phyloP scores from a whole-genome alignment of 306 rosid genomes.

The Begonia peltatifolia region DNA sequence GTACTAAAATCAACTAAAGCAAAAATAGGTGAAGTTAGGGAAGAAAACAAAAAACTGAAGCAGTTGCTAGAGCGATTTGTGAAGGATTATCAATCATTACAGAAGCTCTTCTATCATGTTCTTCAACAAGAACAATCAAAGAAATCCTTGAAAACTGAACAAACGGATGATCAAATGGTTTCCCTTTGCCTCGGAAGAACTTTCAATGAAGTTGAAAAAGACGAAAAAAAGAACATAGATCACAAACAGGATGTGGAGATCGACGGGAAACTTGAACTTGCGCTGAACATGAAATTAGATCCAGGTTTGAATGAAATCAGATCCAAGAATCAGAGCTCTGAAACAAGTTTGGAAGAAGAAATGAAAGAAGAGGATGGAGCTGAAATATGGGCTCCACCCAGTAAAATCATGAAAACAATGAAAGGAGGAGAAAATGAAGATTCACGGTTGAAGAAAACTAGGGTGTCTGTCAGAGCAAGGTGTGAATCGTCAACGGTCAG shows the following conservation, averaged over 20 bases:
- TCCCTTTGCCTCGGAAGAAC: slow-evolving; percentile 47
- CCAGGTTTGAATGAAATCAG: slow-evolving; percentile 2
- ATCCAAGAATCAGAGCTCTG: slow-evolving; percentile 5
- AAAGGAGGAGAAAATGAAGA: slow-evolving; percentile 20
- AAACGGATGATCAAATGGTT: slow-evolving; percentile 19
- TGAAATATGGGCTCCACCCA: slow-evolving; percentile 27
- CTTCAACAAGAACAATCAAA: slow-evolving; percentile 17
- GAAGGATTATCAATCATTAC: slow-evolving; percentile 27
- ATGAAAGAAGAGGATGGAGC: slow-evolving; percentile 15
- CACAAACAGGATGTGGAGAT: slow-evolving; percentile 6
- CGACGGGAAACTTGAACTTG: slow-evolving; percentile 30
- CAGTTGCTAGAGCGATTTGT: slow-evolving; percentile 7
- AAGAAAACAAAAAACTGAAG: slow-evolving; percentile 37
- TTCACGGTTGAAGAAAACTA: slow-evolving; percentile 38
- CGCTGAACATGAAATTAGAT: slow-evolving; percentile 22
- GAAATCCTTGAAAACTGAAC: slow-evolving; percentile 13
- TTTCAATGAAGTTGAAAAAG: slow-evolving; percentile 4
- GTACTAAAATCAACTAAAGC: slow-evolving; percentile 20
- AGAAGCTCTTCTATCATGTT: slow-evolving; percentile 17
- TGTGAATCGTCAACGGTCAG: slow-evolving; percentile 50
- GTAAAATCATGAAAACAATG: slow-evolving; percentile 21
- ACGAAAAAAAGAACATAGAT: slow-evolving; percentile 7
- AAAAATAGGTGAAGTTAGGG: slow-evolving; percentile 24
- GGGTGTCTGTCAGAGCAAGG: slow-evolving; percentile 58
- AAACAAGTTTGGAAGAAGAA: slow-evolving; percentile 10